Conservation (phyloP, 2,329 filamentous ascomycete genomes). For the Paraphaeosphaeria sporulosa region DNA sequence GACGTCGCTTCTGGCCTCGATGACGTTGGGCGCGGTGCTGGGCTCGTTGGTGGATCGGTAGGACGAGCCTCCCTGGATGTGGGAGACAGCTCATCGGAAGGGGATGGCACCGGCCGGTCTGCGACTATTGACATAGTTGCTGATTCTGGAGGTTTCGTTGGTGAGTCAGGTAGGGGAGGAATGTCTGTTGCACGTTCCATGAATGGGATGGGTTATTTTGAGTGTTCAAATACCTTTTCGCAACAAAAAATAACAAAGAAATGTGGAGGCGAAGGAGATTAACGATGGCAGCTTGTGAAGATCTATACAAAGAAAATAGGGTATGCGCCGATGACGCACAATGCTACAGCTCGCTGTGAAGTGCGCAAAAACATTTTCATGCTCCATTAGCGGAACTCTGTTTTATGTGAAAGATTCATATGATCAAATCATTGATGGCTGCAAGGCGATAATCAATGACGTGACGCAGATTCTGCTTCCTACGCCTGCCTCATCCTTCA, state of each 20-base stretch:
- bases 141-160: neutral
- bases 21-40: neutral
- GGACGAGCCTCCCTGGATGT: neutral
- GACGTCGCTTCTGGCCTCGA: neutral
- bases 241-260: constrained; percentile 2
- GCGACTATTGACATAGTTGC: neutral
- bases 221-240: neutral
- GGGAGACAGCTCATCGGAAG: neutral
- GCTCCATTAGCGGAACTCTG: neutral
- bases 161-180: neutral
- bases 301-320: neutral
- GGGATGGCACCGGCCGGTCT: neutral
- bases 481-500: neutral
- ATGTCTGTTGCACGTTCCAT: constrained; percentile 6
- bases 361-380: neutral
- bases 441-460: neutral
- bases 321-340: neutral
- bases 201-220: neutral
- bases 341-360: neutral
- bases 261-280: neutral
- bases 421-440: neutral
- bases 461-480: neutral
- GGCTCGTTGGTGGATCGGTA: neutral
- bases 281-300: constrained; percentile 5
- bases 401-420: neutral